Conservation (phyloP, 192 early-diverging fungal genomes). For the Umbelopsis vinacea region DNA sequence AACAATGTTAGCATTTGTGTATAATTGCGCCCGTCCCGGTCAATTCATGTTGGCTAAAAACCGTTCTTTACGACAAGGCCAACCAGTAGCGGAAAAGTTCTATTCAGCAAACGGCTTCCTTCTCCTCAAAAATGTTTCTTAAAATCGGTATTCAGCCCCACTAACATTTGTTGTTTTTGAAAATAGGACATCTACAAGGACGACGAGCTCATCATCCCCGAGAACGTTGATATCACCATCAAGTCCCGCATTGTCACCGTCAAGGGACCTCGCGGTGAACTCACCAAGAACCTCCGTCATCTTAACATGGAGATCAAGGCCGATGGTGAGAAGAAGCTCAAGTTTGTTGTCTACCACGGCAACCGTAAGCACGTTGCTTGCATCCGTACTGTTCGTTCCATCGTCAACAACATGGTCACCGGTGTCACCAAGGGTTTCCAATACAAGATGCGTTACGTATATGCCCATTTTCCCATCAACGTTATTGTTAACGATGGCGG, state of each 20-base stretch:
- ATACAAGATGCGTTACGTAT: conserved; percentile 99
- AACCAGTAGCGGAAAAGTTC: too few relatives aligned
- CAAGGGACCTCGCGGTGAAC: conserved; percentile 88
- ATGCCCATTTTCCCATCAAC: conserved; percentile 99
- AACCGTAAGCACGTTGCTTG: conserved; percentile 97
- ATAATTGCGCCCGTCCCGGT: too few relatives aligned
- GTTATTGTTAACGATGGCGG: conserved; percentile 81
- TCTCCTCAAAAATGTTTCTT: too few relatives aligned
- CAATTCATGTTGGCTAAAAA: too few relatives aligned
- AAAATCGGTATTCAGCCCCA: neutral
- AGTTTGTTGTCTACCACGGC: conserved; percentile 92
- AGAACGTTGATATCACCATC: conserved; percentile 80
- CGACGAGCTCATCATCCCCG: conserved; percentile 89
- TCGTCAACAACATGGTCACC: conserved; percentile 96
- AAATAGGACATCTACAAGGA: conserved; percentile 79
- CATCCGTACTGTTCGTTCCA: conserved; percentile 95
- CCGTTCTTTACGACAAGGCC: too few relatives aligned
- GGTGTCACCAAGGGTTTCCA: conserved; percentile 98
- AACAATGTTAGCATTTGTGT: too few relatives aligned
- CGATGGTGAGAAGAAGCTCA: conserved; percentile 67
- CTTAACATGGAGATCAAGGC: conserved; percentile 89
- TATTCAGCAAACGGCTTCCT: too few relatives aligned
- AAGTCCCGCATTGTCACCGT: conserved; percentile 90
- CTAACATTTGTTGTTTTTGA: neutral
- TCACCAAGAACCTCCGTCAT: conserved; percentile 91